Conservation (phyloP, 139 green algal species). For the Chlamydomonas applanata region DNA sequence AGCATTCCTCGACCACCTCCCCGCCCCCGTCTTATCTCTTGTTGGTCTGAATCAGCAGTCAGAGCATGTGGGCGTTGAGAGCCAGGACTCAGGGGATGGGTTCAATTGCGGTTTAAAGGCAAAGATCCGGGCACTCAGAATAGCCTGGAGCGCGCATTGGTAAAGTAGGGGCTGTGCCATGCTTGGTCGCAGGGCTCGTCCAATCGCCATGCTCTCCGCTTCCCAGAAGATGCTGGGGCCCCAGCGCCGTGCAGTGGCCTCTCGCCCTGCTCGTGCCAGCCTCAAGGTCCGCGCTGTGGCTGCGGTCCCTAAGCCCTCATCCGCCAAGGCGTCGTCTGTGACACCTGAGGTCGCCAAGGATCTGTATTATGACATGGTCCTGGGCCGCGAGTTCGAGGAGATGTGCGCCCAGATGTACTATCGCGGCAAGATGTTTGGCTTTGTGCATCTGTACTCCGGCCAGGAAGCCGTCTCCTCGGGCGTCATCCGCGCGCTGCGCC, state of each 20-base stretch:
- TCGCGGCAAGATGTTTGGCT: constrained; percentile 93
- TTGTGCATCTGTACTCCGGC: constrained; percentile 96
- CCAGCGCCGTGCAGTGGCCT: not conserved
- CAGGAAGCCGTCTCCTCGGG: constrained; percentile 90
- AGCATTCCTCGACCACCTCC: no score
- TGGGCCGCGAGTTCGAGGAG: constrained; percentile 96
- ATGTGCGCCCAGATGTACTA: constrained; percentile 99
- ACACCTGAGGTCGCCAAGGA: constrained; percentile 73
- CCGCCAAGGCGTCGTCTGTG: constrained; percentile 24
- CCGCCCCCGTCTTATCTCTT: no score
- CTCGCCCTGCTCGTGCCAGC: not conserved
- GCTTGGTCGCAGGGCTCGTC: no score
- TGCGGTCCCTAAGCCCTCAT: constrained; percentile 10
- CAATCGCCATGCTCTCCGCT: no score
- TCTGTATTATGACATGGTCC: constrained; percentile 88
- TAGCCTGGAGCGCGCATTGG: no score
- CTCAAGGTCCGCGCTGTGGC: constrained; percentile 22
- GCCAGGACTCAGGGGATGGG: no score
- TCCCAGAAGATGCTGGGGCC: no score
- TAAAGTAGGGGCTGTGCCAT: no score
- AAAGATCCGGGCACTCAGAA: no score
- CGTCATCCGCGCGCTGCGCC: constrained; percentile 65
- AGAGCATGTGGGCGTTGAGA: no score
- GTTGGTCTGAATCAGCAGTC: no score
- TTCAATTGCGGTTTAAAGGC: no score